Conservation (phyloP, 805 yeast species). For the Metschnikowia henanensis region DNA sequence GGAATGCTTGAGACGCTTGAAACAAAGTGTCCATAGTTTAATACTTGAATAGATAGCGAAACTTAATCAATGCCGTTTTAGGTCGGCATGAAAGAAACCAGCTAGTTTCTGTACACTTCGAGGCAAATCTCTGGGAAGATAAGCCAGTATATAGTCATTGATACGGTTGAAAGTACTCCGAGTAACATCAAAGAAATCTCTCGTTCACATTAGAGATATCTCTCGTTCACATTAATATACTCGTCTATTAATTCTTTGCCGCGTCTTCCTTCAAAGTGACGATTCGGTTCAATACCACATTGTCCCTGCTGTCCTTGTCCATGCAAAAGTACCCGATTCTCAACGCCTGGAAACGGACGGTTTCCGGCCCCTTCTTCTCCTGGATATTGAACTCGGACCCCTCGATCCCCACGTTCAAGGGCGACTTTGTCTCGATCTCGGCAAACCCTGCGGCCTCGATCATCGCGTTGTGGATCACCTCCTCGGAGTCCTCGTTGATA, state of each 20-base stretch:
- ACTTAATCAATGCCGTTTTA: too few relatives aligned
- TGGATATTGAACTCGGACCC: constrained; percentile 67
- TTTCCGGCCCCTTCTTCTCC: constrained; percentile 42
- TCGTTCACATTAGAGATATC: too few relatives aligned
- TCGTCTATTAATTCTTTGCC: constrained; percentile 34
- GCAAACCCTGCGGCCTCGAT: constrained; percentile 71
- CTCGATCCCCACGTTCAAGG: constrained; percentile 65
- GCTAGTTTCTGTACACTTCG: too few relatives aligned
- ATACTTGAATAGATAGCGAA: too few relatives aligned
- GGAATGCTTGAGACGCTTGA: too few relatives aligned
- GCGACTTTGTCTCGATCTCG: constrained; percentile 67
- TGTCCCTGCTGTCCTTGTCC: constrained; percentile 70
- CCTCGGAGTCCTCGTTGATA: constrained; percentile 77
- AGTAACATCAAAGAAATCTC: too few relatives aligned
- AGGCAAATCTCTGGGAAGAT: too few relatives aligned
- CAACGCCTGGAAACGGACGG: constrained; percentile 93
- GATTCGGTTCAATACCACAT: constrained; percentile 80
- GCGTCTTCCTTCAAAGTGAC: constrained; percentile 90
- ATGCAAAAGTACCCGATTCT: constrained; percentile 95
- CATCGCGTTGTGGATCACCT: constrained; percentile 60
- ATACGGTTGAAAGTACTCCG: too few relatives aligned
- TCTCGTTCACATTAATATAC: too few relatives aligned
- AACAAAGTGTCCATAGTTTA: too few relatives aligned
- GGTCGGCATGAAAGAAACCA: too few relatives aligned
- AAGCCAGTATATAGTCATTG: too few relatives aligned